Conservation (phyloP, 768 basidiomycete species). For the Cyathus striatus region DNA sequence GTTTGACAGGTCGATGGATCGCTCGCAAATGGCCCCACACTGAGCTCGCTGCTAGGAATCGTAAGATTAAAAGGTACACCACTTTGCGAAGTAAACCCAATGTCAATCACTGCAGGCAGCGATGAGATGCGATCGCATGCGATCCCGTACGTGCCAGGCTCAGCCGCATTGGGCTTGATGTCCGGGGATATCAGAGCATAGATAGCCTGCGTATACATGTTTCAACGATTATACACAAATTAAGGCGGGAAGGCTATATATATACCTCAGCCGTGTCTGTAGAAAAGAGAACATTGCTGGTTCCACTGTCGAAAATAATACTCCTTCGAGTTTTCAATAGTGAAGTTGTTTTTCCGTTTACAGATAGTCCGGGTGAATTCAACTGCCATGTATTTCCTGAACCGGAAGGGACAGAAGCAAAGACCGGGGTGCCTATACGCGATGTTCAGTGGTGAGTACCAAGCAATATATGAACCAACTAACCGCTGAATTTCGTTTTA, state of each 20-base stretch:
- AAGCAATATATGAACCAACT: conserved; percentile 5
- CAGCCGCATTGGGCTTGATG: conserved; percentile 45
- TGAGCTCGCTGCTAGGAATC: conserved; percentile 52
- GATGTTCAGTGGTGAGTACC: neutral
- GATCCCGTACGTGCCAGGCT: conserved; percentile 52
- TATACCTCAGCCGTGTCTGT: conserved; percentile 41
- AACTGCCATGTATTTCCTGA: conserved; percentile 39
- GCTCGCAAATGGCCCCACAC: conserved; percentile 50
- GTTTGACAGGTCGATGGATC: conserved; percentile 48
- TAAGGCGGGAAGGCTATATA: conserved; percentile 4
- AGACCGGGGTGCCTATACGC: conserved; percentile 33
- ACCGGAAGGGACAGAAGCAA: conserved; percentile 32
- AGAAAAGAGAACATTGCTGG: conserved; percentile 49
- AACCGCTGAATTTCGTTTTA: conserved; percentile 44
- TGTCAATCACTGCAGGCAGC: conserved; percentile 46
- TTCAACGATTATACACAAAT: neutral
- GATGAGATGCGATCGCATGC: conserved; percentile 40
- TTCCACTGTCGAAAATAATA: conserved; percentile 56
- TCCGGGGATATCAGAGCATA: conserved; percentile 55
- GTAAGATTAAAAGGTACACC: conserved; percentile 50
- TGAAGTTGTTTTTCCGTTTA: conserved; percentile 47
- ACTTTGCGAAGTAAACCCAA: conserved; percentile 46
- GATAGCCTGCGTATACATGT: conserved; percentile 34
- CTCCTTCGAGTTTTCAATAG: conserved; percentile 31
- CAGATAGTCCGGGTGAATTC: conserved; percentile 36